Evolutionary conservation across 371 early-diverging fungal species (phyloP).

Genomic region (Mucor velutinosus): DNA sequence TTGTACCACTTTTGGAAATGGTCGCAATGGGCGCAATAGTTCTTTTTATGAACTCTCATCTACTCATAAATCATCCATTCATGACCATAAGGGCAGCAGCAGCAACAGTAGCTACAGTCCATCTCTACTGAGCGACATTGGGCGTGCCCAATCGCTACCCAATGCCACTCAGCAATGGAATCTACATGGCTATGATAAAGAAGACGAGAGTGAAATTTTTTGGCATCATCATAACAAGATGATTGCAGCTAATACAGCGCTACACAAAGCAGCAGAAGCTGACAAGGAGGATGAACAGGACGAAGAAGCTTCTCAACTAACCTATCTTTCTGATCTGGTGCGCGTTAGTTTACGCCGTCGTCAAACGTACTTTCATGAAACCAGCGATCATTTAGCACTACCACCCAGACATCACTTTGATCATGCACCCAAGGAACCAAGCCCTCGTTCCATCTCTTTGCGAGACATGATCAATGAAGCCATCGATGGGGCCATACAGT

Average conservation of each 20-base stretch:
- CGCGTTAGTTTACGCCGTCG: slow-evolving; percentile 1
- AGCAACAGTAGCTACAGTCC: not conserved
- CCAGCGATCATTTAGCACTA: slow-evolving; percentile 6
- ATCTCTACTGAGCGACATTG: not conserved
- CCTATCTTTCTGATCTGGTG: not conserved
- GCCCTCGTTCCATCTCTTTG: not conserved
- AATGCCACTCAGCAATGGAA: not conserved
- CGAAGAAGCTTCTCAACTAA: slow-evolving; percentile 1
- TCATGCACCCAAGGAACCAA: not conserved
- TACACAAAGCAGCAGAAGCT: not conserved
- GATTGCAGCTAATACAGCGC: not conserved
- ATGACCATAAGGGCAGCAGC: not conserved
- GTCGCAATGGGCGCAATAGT: not conserved
- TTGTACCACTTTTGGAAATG: not conserved
- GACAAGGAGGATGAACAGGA: not conserved
- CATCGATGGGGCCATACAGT: not conserved
- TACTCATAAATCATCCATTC: not conserved
- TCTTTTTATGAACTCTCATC: not conserved
- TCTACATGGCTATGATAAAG: not conserved
- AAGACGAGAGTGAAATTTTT: slow-evolving; percentile 13
- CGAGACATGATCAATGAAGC: not conserved
- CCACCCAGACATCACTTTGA: not conserved
- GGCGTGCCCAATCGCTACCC: slow-evolving; percentile 8
- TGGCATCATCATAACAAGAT: not conserved
- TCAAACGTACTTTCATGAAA: not conserved